Percentiles rank a stretch among this genome's conserved stretches.
Conservation (phyloP, 768 basidiomycete species). For the Lentinula aciculospora region DNA sequence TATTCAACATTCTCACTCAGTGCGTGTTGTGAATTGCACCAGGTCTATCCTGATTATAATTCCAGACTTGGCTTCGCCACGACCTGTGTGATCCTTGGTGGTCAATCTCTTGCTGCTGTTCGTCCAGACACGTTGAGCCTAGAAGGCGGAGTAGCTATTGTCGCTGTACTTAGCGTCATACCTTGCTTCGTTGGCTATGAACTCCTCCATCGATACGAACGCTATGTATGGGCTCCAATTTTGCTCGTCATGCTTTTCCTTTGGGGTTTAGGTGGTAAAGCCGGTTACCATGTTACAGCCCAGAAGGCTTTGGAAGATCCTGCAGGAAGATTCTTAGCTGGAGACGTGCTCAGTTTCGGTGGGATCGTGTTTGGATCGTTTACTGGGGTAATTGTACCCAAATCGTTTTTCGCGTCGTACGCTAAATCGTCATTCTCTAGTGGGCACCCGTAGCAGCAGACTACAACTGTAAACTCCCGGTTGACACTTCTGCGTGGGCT, state of each 20-base stretch:
- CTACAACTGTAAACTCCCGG: conserved; percentile 47
- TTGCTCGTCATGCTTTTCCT: conserved; percentile 45
- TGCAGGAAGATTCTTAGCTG: conserved; percentile 32
- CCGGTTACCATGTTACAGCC: conserved; percentile 37
- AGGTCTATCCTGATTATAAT: neutral
- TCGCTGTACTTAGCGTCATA: conserved; percentile 33
- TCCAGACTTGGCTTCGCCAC: conserved; percentile 41
- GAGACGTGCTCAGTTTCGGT: conserved; percentile 47
- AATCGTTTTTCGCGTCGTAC: neutral
- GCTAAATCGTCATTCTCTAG: conserved; percentile 4
- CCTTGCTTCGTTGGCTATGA: conserved; percentile 44
- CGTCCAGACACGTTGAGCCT: conserved; percentile 39
- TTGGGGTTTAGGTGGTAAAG: conserved; percentile 41
- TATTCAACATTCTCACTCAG: conserved; percentile 51
- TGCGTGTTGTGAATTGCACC: conserved; percentile 9
- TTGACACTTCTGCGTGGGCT: conserved; percentile 30
- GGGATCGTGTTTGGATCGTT: conserved; percentile 45
- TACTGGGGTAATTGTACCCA: conserved; percentile 33
- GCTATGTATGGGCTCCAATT: conserved; percentile 49
- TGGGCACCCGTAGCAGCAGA: conserved; percentile 52
- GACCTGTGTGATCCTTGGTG: conserved; percentile 46
- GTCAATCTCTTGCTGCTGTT: conserved; percentile 43
- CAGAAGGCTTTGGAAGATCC: conserved; percentile 37
- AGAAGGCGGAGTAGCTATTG: conserved; percentile 42
- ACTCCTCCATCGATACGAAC: conserved; percentile 42